Conservation (phyloP, 768 basidiomycete genomes). For the Phylloporus arenicola region DNA sequence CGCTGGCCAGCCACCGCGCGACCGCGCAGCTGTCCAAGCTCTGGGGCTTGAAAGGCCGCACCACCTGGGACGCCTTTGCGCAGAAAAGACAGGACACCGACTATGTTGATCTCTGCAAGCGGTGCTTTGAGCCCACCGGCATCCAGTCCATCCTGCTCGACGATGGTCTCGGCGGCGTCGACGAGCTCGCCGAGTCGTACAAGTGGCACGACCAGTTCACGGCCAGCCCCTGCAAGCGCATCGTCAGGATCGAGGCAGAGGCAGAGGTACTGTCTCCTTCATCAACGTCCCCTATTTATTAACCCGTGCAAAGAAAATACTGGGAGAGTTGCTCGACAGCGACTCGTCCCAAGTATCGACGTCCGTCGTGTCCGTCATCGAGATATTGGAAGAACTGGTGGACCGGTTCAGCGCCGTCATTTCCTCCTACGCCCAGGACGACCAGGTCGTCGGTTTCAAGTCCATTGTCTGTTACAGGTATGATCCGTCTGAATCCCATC, state of each 20-base stretch:
- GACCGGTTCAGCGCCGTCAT: conserved; percentile 35
- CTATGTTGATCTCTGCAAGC: conserved; percentile 54
- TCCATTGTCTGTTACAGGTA: conserved; percentile 65
- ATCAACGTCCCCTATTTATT: conserved; percentile 1
- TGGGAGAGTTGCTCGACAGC: conserved; percentile 20
- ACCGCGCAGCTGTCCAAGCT: conserved; percentile 49
- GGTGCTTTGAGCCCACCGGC: conserved; percentile 48
- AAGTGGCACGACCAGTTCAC: conserved; percentile 63
- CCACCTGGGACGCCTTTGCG: conserved; percentile 61
- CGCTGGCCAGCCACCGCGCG: conserved; percentile 57
- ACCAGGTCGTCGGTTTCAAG: conserved; percentile 63
- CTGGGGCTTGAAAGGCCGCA: conserved; percentile 34
- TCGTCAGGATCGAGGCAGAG: conserved; percentile 63
- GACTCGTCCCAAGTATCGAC: conserved; percentile 6
- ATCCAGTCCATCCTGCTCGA: conserved; percentile 70
- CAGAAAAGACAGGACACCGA: conserved; percentile 35
- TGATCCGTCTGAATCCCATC: background rate
- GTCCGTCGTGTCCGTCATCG: conserved; percentile 10
- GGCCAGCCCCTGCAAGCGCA: conserved; percentile 46
- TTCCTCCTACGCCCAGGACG: conserved; percentile 34
- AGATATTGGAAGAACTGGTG: conserved; percentile 27
- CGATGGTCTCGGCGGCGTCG: conserved; percentile 56
- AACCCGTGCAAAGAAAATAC: conserved; percentile 8
- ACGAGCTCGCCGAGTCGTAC: conserved; percentile 44
- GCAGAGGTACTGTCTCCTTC: conserved; percentile 51